Conservation (phyloP, 2,329 filamentous ascomycete genomes). For the Hymenoscyphus salicellus region DNA sequence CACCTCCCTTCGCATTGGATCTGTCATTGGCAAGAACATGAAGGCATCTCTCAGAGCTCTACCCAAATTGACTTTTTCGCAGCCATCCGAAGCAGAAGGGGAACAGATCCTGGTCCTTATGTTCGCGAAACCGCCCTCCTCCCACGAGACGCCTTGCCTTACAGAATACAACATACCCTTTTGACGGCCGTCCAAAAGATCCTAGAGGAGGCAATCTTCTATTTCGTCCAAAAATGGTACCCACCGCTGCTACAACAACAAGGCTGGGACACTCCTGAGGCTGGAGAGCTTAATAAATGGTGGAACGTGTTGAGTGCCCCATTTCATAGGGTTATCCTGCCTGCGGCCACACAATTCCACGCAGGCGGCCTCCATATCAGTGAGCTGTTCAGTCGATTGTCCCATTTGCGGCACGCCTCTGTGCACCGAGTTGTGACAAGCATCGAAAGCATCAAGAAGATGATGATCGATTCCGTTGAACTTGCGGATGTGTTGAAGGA, state of each 20-base stretch:
- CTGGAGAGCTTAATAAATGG: slow-evolving; percentile 11
- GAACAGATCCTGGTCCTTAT: neutral
- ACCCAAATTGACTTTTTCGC: neutral
- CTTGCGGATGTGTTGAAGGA: slow-evolving; percentile 5
- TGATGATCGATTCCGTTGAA: slow-evolving; percentile 10
- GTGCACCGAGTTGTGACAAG: slow-evolving; percentile 6
- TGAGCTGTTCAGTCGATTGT: slow-evolving; percentile 2
- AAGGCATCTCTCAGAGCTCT: neutral
- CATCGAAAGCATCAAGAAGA: slow-evolving; percentile 5
- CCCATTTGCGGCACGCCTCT: slow-evolving; percentile 10
- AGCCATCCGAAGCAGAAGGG: neutral
- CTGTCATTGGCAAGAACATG: neutral
- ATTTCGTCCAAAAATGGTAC: slow-evolving; percentile 4
- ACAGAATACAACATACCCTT: slow-evolving; percentile 2
- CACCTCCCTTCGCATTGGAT: neutral
- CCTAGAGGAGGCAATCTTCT: slow-evolving; percentile 9
- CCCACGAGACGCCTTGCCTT: neutral
- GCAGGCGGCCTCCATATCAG: neutral
- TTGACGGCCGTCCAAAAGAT: slow-evolving; percentile 5
- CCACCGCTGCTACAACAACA: neutral
- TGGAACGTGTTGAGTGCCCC: neutral
- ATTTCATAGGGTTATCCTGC: neutral
- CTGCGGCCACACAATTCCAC: neutral
- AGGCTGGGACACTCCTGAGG: slow-evolving; percentile 9
- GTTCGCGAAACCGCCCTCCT: neutral